Evolutionary conservation across 2,329 filamentous ascomycete species (phyloP), one percentile per base, ranked within the genome.

Genomic region (Huntiella omanensis): DNA sequence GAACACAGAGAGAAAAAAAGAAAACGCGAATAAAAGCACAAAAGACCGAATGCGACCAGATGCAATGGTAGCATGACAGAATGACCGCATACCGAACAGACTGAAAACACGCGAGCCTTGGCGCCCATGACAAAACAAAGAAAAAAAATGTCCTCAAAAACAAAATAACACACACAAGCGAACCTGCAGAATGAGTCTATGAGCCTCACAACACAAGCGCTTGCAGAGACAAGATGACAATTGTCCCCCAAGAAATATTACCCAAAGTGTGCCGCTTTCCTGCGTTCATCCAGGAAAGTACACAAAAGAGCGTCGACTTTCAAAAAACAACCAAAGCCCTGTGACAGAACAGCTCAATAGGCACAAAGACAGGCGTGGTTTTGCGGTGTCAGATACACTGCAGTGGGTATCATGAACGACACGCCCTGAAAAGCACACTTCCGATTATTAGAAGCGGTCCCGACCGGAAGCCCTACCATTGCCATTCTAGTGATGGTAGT

Each of bases 401-500:
- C 33, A 35, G 33, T 12, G 33, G 13, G 33, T 13, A 35, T 35
- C 11, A 35, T 35, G 33, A 35, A 35, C 33, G 33, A 35, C 13
- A 35, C 33, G 33, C 33, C 13, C 33, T 13, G 5, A 35, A 13
- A 35, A 12, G 12, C 11, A 11, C 33, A 35, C 33, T 13, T 12
- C 13, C 8, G 13, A 4, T 13, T 19, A 19, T 19, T 19, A 19
- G 17, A 19, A 19, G 17, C 17, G 17, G 17, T 19, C 17, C 17
- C 17, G 17, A 19, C 17, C 17, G 17, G 17, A 19, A 19, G 11
- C 33, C 33, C 33, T 35, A 11, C 33, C 11, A 35, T 13, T 35
- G 13, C 11, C 11, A 35, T 13, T 37, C 22, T 11, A 19, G 28
- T 67, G 66, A 54, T 70, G 64, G 64, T 75, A 75, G 66, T 75